Evolutionary conservation across 2,329 filamentous ascomycete genomes (phyloP), one percentile per base, ranked within the genome.

Genomic region (Aspergillus candidus): DNA sequence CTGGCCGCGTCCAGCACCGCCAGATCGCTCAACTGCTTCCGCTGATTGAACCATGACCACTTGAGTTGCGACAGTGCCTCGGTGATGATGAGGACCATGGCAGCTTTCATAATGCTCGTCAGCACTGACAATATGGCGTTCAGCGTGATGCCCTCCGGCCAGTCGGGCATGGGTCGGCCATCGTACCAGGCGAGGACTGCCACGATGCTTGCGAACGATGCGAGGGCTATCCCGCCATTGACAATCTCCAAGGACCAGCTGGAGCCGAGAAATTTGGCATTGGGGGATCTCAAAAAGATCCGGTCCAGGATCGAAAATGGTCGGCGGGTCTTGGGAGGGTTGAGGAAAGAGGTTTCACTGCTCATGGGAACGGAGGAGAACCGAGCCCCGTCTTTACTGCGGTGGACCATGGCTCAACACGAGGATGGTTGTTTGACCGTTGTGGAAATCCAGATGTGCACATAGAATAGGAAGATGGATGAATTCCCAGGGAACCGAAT

Each of bases 181-280:
- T 66, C 46, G 12, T 61, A 59, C 5, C 43, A 41, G 5, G 53
- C 36, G 5, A 71, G 49, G 10, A 68, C 52, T 3, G 48, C 54
- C 13, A 69, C 49, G 7, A 70, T 69, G 4, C 55, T 56, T 5
- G 41, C 54, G 40, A 71, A 59, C 39, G 64, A 62, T 0, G 55
- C n/a, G 2, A 67, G 56, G 14, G 63, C 63, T 6, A 56, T 52
- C 0, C 53, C 33, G 47, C 49, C 53, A 32, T 53, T 49, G 15
- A 55, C 22, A 10, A 58, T 50, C 41, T 57, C 54, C 43, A 48
- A 47, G 17, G 47, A 40, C 55, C 56, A 59, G 31, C 51, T 22
- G 35, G 39, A n/a, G 38, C 50, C 53, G 44, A 52, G 41, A 48
- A 39, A 51, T 13, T 41, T 38, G 5, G 42, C 38, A 27, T 27